Conservation (phyloP, 176 grass and related monocot species). For the Triticum turgidum region DNA sequence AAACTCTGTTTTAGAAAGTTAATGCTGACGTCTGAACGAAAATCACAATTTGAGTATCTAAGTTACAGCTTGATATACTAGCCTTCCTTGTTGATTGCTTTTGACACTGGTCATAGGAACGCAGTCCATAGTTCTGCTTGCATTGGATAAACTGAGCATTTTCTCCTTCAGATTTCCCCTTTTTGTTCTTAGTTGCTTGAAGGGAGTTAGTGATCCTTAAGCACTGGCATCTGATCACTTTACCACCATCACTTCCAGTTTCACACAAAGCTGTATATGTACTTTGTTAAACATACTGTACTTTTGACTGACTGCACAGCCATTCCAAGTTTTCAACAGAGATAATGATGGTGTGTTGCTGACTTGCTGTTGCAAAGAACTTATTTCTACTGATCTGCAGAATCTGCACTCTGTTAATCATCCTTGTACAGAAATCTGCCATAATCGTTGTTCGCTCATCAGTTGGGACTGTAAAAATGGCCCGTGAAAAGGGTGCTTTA, state of each 20-base stretch:
- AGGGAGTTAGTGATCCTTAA: neutral
- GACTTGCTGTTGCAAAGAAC: neutral
- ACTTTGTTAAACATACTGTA: conserved; percentile 5
- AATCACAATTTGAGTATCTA: neutral
- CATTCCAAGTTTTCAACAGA: neutral
- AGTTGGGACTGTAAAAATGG: conserved; percentile 16
- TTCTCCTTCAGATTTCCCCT: too few species aligned
- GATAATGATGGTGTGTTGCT: too few species aligned
- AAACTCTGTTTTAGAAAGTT: neutral
- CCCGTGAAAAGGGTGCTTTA: neutral
- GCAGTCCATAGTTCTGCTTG: conserved; percentile 16
- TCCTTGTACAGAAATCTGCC: neutral
- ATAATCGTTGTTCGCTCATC: neutral
- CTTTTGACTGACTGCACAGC: neutral
- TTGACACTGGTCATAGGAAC: too few species aligned
- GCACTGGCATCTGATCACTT: neutral
- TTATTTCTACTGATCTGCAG: neutral
- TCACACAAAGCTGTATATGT: neutral
- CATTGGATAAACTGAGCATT: conserved; percentile 1
- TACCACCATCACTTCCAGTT: neutral
- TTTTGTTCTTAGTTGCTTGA: too few species aligned
- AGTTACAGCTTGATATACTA: neutral
- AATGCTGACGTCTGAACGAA: neutral
- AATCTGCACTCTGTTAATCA: neutral
- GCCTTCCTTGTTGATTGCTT: neutral